phyloP scores from a whole-genome alignment of 2,329 filamentous ascomycete species.

The Ophiosphaerella korrae region DNA sequence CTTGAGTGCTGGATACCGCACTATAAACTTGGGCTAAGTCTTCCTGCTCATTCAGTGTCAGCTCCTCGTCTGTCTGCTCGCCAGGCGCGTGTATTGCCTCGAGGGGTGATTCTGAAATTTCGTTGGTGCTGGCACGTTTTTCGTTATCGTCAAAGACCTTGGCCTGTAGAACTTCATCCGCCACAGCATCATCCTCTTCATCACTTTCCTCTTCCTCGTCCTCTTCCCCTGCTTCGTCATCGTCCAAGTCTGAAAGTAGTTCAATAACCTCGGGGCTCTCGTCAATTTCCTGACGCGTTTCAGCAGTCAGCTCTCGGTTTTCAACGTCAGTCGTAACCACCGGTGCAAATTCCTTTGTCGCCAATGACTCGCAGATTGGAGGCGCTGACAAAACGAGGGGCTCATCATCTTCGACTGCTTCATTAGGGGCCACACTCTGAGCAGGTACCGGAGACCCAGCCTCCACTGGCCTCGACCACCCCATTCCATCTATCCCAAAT shows the following conservation, averaged over 20 bases:
- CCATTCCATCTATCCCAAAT: conserved; percentile 42
- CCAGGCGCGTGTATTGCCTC: too few species aligned
- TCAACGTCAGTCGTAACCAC: too few species aligned
- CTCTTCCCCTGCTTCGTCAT: conserved; percentile 6
- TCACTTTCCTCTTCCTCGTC: conserved; percentile 9
- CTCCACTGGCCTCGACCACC: conserved; percentile 26
- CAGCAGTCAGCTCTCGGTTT: background rate
- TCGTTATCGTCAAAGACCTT: background rate
- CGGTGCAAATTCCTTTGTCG: too few species aligned
- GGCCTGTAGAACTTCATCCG: background rate
- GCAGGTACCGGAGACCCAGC: conserved; percentile 18
- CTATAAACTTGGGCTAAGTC: background rate
- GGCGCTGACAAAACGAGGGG: too few species aligned
- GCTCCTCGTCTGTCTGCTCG: too few species aligned
- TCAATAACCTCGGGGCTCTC: conserved; percentile 11
- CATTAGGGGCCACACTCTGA: too few species aligned
- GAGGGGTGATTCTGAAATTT: background rate
- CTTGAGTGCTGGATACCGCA: conserved; percentile 2
- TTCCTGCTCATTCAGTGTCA: background rate
- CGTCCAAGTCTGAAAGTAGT: conserved; percentile 16
- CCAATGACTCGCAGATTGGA: too few species aligned
- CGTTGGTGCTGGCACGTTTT: background rate
- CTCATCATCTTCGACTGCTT: too few species aligned
- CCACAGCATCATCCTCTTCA: background rate
- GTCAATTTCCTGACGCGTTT: background rate